Conservation (phyloP, 306 rosid species). For the Quercus aquifolioides region DNA sequence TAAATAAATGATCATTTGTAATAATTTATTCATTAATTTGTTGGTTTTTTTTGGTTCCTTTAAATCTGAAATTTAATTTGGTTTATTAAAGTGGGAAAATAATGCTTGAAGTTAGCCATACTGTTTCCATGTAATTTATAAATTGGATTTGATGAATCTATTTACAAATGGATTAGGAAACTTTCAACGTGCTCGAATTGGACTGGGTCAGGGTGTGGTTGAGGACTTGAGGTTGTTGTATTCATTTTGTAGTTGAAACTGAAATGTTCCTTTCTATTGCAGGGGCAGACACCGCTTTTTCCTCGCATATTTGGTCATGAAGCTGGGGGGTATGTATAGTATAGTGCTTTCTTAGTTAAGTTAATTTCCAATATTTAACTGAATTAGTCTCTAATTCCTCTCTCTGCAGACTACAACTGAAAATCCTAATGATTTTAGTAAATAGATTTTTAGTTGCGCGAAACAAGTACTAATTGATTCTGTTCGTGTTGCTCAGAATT, state of each 20-base stretch:
- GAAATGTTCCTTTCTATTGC: slow-evolving; percentile 14
- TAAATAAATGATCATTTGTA: too few relatives aligned
- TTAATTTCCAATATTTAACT: background rate
- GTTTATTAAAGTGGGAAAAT: too few relatives aligned
- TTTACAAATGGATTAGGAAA: too few relatives aligned
- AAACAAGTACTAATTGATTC: background rate
- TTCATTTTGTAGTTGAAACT: background rate
- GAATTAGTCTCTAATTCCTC: background rate
- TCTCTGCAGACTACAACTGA: background rate
- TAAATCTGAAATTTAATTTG: too few relatives aligned
- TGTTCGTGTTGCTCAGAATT: slow-evolving; percentile 28
- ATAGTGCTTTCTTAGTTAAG: background rate
- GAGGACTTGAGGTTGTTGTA: too few relatives aligned
- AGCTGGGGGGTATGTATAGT: slow-evolving; percentile 76
- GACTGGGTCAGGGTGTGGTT: too few relatives aligned
- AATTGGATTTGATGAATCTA: too few relatives aligned
- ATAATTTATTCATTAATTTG: too few relatives aligned
- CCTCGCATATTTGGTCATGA: slow-evolving; percentile 98
- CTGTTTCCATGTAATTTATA: too few relatives aligned
- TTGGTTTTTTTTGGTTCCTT: too few relatives aligned
- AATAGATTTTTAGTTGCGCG: background rate
- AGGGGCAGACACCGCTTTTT: slow-evolving; percentile 85
- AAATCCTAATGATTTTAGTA: background rate
- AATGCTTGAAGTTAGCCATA: too few relatives aligned
- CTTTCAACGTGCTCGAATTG: too few relatives aligned